phyloP scores from a whole-genome alignment of 192 early-diverging fungal species.

The Coemansia sp. region DNA sequence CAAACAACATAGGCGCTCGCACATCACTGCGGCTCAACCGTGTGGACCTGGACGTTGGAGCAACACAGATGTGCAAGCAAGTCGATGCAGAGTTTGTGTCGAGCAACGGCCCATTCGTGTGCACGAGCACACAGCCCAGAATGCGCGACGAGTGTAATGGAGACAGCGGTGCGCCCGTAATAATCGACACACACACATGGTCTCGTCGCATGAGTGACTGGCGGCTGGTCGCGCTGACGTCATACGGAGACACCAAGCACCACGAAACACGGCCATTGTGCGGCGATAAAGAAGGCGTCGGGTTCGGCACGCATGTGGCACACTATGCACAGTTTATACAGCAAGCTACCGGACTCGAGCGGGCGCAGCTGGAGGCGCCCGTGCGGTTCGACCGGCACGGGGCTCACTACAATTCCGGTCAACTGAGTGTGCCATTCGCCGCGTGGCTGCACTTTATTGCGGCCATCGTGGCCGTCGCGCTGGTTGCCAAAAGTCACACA shows the following conservation, averaged over 20 bases:
- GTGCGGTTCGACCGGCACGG: conserved; percentile 27
- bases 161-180: conserved; percentile 45
- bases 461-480: neutral
- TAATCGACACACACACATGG: conserved; percentile 11
- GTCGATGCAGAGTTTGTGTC: conserved; percentile 26
- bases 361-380: conserved; percentile 25
- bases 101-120: conserved; percentile 43
- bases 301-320: conserved; percentile 55
- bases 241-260: conserved; percentile 46
- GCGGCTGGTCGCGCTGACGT: conserved; percentile 47
- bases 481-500: neutral
- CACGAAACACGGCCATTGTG: conserved; percentile 39
- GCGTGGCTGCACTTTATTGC: neutral
- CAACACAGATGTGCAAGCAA: conserved; percentile 7
- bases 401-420: neutral
- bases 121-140: conserved; percentile 29
- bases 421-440: neutral
- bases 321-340: conserved; percentile 43
- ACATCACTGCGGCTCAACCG: conserved; percentile 30
- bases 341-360: conserved; percentile 28
- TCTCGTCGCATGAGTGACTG: conserved; percentile 1
- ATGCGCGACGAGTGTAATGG: conserved; percentile 48
- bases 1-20: conserved; percentile 14
- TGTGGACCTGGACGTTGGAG: conserved; percentile 28
- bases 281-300: conserved; percentile 42